Conservation (phyloP, 108 stramenopile species). For the Aurantiochytrium sp. region DNA sequence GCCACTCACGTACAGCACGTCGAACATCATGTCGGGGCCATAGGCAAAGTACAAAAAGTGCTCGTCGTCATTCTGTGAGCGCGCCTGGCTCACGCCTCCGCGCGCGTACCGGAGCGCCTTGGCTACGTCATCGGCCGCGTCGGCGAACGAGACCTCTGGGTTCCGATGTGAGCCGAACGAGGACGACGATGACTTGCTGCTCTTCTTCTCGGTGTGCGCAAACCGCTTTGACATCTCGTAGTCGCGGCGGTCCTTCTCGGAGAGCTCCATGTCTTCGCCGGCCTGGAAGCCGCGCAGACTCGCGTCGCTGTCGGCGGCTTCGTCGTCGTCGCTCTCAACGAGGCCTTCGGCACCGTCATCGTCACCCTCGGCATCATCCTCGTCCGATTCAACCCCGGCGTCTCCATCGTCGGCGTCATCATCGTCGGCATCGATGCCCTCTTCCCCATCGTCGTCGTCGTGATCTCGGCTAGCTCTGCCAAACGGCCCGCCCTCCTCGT, state of each 20-base stretch:
- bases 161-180: not conserved
- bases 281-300: not conserved
- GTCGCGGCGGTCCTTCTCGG: not conserved
- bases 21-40: conserved; percentile 13
- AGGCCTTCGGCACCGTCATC: not conserved
- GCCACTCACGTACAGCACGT: not conserved
- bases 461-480: too few species aligned
- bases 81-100: not conserved
- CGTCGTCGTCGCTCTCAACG: too few species aligned
- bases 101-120: not conserved
- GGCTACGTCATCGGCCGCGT: not conserved
- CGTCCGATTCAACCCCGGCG: not conserved
- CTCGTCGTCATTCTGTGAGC: not conserved
- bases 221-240: not conserved
- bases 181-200: not conserved
- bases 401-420: not conserved
- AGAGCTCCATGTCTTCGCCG: not conserved
- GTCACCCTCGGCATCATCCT: not conserved
- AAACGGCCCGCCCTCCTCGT: not conserved
- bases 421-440: not conserved
- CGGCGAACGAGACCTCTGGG: not conserved
- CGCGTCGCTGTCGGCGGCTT: not conserved
- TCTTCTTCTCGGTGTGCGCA: not conserved
- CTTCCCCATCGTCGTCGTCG: not conserved
- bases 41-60: conserved; percentile 32